phyloP scores from a whole-genome alignment of 169 alveolate genomes.

The Babesia caballi region DNA sequence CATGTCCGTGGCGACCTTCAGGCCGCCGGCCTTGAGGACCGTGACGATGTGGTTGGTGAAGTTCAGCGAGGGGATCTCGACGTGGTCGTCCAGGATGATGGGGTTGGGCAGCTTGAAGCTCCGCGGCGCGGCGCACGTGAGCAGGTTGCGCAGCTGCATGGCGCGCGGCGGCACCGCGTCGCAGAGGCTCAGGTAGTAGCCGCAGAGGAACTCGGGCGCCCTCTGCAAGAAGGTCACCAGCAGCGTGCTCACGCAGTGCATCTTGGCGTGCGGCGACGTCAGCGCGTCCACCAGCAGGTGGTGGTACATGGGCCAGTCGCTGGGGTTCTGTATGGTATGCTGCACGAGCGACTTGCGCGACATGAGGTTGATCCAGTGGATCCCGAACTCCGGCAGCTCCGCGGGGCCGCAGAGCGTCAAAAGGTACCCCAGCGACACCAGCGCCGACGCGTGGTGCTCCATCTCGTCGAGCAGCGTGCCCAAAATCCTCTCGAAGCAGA shows the following conservation, averaged over 20 bases:
- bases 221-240: conserved; percentile 89
- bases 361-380: conserved; percentile 89
- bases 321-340: conserved; percentile 77
- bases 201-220: conserved; percentile 95
- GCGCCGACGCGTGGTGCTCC: conserved; percentile 17
- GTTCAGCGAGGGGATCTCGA: conserved; percentile 86
- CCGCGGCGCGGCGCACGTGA: conserved; percentile 93
- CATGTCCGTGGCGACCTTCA: conserved; percentile 56
- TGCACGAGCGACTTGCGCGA: conserved; percentile 87
- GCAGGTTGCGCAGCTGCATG: conserved; percentile 90
- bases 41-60: conserved; percentile 62
- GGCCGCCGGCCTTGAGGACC: conserved; percentile 30
- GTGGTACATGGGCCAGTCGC: conserved; percentile 79
- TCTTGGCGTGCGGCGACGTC: conserved; percentile 65
- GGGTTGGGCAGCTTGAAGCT: conserved; percentile 91
- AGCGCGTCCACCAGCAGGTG: conserved; percentile 72
- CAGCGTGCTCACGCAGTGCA: conserved; percentile 75
- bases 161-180: conserved; percentile 89
- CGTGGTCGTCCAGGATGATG: conserved; percentile 82
- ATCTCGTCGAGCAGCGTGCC: conserved; percentile 19
- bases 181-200: conserved; percentile 89
- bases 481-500: conserved; percentile 49
- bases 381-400: conserved; percentile 86
- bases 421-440: conserved; percentile 52
- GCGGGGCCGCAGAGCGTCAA: conserved; percentile 48